A percentile compares a stretch with the other conserved stretches of the same genome.
Evolutionary conservation across 2,329 filamentous ascomycete species (phyloP).

Genomic region (Aureobasidium mangrovei): DNA sequence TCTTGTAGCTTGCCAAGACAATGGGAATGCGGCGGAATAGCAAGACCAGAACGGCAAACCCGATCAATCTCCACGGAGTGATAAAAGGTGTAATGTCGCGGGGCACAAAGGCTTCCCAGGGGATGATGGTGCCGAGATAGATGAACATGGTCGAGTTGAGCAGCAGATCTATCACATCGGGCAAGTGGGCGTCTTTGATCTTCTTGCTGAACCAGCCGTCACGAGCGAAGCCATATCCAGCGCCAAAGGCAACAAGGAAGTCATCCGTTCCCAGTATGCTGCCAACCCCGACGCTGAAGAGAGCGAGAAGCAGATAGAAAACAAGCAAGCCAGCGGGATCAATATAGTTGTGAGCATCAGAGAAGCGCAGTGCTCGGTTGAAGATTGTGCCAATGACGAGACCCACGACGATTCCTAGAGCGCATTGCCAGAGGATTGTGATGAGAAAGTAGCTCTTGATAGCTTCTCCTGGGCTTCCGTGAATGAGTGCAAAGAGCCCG

Average conservation of each 20-base stretch:
- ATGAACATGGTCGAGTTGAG: conserved; percentile 49
- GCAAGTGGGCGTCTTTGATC: conserved; percentile 38
- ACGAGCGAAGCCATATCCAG: conserved; percentile 46
- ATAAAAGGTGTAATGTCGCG: conserved; percentile 32
- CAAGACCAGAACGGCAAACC: conserved; percentile 41
- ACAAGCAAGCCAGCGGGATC: conserved; percentile 43
- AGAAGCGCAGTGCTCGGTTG: conserved; percentile 42
- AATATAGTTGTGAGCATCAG: conserved; percentile 37
- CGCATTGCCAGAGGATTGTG: conserved; percentile 48
- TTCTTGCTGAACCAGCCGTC: conserved; percentile 45
- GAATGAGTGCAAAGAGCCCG: conserved; percentile 39
- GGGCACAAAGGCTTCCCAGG: conserved; percentile 39
- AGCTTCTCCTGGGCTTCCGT: conserved; percentile 30
- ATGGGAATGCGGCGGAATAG: conserved; percentile 45
- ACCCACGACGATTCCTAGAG: conserved; percentile 40
- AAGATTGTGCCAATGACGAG: conserved; percentile 39
- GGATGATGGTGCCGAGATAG: conserved; percentile 48
- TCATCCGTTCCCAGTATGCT: conserved; percentile 46
- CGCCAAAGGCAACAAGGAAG: conserved; percentile 49
- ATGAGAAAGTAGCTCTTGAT: conserved; percentile 46
- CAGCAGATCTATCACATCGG: conserved; percentile 45
- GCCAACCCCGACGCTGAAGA: conserved; percentile 44
- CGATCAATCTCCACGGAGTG: conserved; percentile 35
- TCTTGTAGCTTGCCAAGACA: conserved; percentile 39
- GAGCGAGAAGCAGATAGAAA: conserved; percentile 48